Percentiles rank a stretch among this genome's conserved stretches.
phyloP scores from a whole-genome alignment of 2,329 filamentous ascomycete species.

The Colletotrichum filicis region DNA sequence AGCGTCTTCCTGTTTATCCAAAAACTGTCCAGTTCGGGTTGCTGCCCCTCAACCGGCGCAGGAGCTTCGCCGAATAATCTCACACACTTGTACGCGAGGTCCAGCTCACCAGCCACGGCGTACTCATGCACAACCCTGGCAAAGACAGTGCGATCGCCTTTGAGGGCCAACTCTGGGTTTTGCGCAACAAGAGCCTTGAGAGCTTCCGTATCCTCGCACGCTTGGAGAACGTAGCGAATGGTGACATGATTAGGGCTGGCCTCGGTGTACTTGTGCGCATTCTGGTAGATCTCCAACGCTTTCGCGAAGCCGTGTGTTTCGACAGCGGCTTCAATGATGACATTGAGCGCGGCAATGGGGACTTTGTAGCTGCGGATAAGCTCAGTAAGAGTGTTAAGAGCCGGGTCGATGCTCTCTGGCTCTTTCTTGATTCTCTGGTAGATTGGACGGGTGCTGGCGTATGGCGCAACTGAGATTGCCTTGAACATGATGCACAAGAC shows the following conservation, averaged over 20 bases:
- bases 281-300: conserved; percentile 47
- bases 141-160: conserved; percentile 22
- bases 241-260: conserved; percentile 40
- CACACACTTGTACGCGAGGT: conserved; percentile 32
- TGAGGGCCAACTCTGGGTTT: conserved; percentile 41
- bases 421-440: conserved; percentile 64
- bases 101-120: conserved; percentile 18
- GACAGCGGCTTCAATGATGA: conserved; percentile 48
- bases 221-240: conserved; percentile 44
- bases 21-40: not conserved
- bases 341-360: conserved; percentile 49
- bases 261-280: conserved; percentile 43
- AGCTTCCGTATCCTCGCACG: conserved; percentile 41
- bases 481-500: conserved; percentile 79
- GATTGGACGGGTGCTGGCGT: conserved; percentile 72
- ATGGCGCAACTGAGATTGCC: conserved; percentile 66
- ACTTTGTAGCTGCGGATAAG: conserved; percentile 53
- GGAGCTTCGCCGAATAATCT: conserved; percentile 22
- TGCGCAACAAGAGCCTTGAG: conserved; percentile 42
- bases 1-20: conserved; percentile 28
- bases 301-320: conserved; percentile 42
- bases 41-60: not conserved
- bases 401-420: conserved; percentile 57
- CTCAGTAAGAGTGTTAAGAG: conserved; percentile 66
- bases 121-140: conserved; percentile 23